Base-by-base conservation (phyloP, 208 protist genomes). In the Crithidia brevicula region DNA sequence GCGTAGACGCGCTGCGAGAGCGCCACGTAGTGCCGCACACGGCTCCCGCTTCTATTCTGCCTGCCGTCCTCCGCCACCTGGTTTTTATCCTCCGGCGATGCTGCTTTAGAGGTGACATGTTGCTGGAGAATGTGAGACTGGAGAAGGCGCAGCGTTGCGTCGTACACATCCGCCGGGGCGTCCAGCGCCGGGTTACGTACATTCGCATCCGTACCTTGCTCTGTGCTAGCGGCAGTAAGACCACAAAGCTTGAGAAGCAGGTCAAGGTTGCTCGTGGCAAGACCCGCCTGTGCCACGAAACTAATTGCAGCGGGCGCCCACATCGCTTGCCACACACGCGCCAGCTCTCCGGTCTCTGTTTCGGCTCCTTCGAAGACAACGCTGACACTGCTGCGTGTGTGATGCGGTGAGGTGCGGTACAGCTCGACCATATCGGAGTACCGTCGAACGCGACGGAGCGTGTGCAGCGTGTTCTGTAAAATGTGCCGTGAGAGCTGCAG, bases 271-370 rank as follows among this genome's bases (percentile, higher is more conserved):
- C 71, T 60, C 22, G 63, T 66, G 43, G 77, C 81, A 56, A 91
- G 71, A 40, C 81, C 85, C 1, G 83, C 82, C 59, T 93, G 88
- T 8, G 88, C 82, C 4, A 91, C 74, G 15, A 85, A 77, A 27
- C 74, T 38, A 28, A 80, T 43, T 15, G 82, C 82, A 4, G 62
- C 43, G 11, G 77, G 45, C 0, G 88, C 74, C 84, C 83, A 87
- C 68, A 80, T 71, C 15, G 27, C 28, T 20, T 45, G 62, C 47
- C 65, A 74, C 53, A 82, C 46, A 10, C 54, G 28, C 40, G 56
- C 47, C 57, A 59, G 7, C 18, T 68, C 62, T 34, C 60, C 54
- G 9, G 38, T 31, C 28, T 10, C 43, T 5, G 10, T 13, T 13
- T 25, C 42, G 4, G 30, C 36, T 8, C n/a, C 25, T n/a, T n/a